Evolutionary conservation across 2,329 filamentous ascomycete species (phyloP).

Genomic region (Pyrenochaeta sp.): DNA sequence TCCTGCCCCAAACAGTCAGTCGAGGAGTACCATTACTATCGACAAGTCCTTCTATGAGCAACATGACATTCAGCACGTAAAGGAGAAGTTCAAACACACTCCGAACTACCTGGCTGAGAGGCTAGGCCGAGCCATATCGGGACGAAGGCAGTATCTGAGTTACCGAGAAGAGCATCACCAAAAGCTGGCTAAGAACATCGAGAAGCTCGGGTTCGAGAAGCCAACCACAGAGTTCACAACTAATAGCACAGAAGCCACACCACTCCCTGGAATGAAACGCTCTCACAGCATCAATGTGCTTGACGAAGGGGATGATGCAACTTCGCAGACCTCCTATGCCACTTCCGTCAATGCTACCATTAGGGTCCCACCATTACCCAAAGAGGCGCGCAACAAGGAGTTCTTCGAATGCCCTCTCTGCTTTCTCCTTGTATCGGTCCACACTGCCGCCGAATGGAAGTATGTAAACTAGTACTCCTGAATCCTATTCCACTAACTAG

Average conservation of each 20-base stretch:
- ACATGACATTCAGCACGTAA: conserved; percentile 37
- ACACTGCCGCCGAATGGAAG: conserved; percentile 29
- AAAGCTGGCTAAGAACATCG: conserved; percentile 35
- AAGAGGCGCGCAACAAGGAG: conserved; percentile 25
- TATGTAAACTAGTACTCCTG: conserved; percentile 4
- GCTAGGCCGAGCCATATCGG: conserved; percentile 43
- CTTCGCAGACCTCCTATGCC: conserved; percentile 41
- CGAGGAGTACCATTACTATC: conserved; percentile 29
- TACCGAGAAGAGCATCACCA: conserved; percentile 45
- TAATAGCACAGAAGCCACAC: conserved; percentile 26
- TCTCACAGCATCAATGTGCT: conserved; percentile 10
- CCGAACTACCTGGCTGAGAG: conserved; percentile 25
- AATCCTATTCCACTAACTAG: background rate
- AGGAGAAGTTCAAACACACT: conserved; percentile 30
- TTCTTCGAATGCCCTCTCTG: conserved; percentile 47
- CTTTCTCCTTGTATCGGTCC: conserved; percentile 31
- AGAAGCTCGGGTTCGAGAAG: conserved; percentile 28
- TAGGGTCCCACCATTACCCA: conserved; percentile 32
- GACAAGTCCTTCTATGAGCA: conserved; percentile 37
- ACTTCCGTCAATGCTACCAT: conserved; percentile 30
- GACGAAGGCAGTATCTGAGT: conserved; percentile 41
- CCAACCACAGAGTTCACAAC: conserved; percentile 25
- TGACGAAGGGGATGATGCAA: conserved; percentile 22
- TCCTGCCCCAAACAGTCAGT: conserved; percentile 41
- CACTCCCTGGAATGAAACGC: conserved; percentile 8